Evolutionary conservation across 148 eudicot genomes (phyloP).

Genomic region (Rhododendron ferrugineum): DNA sequence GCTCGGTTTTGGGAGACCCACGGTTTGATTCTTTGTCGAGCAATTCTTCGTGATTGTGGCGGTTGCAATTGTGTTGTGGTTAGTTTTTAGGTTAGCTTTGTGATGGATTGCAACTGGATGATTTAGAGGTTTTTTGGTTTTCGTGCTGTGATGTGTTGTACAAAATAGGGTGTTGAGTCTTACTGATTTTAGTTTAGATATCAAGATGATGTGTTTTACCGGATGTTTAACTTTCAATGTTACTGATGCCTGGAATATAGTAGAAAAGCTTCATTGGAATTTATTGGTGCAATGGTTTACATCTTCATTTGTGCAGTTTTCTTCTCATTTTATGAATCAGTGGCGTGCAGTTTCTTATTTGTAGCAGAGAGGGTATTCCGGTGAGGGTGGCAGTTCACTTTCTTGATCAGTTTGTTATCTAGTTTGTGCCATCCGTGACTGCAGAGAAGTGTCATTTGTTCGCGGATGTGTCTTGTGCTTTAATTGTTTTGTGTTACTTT

Average conservation of each 20-base stretch:
- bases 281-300: not conserved
- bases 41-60: not conserved
- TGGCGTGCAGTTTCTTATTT: not conserved
- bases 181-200: not conserved
- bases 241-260: not conserved
- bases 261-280: not conserved
- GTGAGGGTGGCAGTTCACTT: not conserved
- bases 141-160: slow-evolving; percentile 3
- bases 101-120: not conserved
- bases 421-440: not conserved
- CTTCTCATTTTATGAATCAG: not conserved
- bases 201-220: not conserved
- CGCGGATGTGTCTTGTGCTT: not conserved
- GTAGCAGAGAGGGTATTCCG: not conserved
- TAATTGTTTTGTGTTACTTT: not conserved
- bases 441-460: not conserved
- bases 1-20: not conserved
- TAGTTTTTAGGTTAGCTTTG: too few species aligned
- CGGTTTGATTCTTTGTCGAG: slow-evolving; percentile 15
- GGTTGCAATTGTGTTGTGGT: not conserved
- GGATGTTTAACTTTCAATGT: not conserved
- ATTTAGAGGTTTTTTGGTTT: not conserved
- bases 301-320: not conserved
- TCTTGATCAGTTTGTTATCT: not conserved
- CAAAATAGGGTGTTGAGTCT: not conserved